A percentile compares a stretch with the other conserved stretches of the same genome.
These are phyloP conservation scores for Bolboschoenus planiculmis DNA, from an alignment of 176 grass and related monocot genomes.

Conservation along the genomic window DNA sequence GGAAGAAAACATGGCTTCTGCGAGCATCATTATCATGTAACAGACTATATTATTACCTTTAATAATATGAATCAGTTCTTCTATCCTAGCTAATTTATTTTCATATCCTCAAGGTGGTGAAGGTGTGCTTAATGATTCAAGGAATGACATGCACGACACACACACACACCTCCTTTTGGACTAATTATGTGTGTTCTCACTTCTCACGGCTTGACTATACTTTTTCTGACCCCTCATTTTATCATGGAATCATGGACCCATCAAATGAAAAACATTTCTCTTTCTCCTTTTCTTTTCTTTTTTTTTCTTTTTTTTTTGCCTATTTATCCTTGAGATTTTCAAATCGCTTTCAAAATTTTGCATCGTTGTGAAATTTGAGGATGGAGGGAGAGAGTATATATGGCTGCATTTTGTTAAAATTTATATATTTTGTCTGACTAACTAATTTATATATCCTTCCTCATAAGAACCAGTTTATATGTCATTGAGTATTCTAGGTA, in stretches of 20 bases:
- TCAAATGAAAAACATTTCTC: neutral
- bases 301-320: too few relatives aligned
- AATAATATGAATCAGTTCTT: neutral
- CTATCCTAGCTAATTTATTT: neutral
- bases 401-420: too few relatives aligned
- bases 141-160: slow-evolving; percentile 11
- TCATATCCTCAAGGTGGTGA: neutral
- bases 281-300: too few relatives aligned
- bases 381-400: too few relatives aligned
- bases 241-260: neutral
- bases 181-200: slow-evolving; percentile 16
- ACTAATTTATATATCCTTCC: too few relatives aligned
- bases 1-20: neutral
- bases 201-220: slow-evolving; percentile 15
- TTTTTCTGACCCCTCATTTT: neutral
- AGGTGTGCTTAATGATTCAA: neutral
- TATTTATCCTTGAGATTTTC: neutral
- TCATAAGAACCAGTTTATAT: too few relatives aligned
- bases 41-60: neutral
- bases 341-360: neutral
- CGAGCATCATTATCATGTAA: neutral
- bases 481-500: too few relatives aligned
- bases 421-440: too few relatives aligned
- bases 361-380: too few relatives aligned
- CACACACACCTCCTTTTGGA: neutral